phyloP scores from a whole-genome alignment of 345 rosid genomes.

The Hibiscus syriacus region DNA sequence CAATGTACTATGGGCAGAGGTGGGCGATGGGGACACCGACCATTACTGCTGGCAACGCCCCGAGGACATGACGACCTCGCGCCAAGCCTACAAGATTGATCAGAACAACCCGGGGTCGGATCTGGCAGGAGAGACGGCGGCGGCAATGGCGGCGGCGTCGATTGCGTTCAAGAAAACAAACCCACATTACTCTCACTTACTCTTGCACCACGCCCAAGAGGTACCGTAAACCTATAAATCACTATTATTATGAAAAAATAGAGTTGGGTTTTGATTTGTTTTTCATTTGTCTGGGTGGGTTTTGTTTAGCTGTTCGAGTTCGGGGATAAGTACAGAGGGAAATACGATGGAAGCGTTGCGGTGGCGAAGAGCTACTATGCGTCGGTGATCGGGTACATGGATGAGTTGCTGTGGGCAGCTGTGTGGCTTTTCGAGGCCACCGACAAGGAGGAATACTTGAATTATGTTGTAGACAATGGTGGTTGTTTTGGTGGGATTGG shows the following conservation, averaged over 20 bases:
- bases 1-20: too few species aligned
- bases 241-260: background rate
- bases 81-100: conserved; percentile 77
- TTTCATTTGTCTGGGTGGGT: background rate
- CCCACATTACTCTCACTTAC: too few species aligned
- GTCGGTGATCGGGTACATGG: too few species aligned
- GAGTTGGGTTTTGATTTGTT: too few species aligned
- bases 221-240: conserved; percentile 13
- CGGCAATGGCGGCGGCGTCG: conserved; percentile 96
- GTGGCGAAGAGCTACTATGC: conserved; percentile 82
- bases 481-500: conserved; percentile 62
- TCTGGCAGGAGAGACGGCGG: conserved; percentile 84
- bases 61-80: conserved; percentile 95
- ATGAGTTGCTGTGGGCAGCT: too few species aligned
- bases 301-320: conserved; percentile 49
- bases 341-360: conserved; percentile 60
- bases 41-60: conserved; percentile 98
- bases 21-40: too few species aligned
- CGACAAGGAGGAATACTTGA: too few species aligned
- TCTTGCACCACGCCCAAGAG: conserved; percentile 85
- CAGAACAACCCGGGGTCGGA: conserved; percentile 88
- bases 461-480: conserved; percentile 54
- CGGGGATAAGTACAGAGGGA: conserved; percentile 67
- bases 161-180: too few species aligned
- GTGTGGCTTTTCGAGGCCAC: too few species aligned